These are phyloP conservation scores for Candida mattraensis DNA, from an alignment of 805 yeast species.

Conservation along the genomic window DNA sequence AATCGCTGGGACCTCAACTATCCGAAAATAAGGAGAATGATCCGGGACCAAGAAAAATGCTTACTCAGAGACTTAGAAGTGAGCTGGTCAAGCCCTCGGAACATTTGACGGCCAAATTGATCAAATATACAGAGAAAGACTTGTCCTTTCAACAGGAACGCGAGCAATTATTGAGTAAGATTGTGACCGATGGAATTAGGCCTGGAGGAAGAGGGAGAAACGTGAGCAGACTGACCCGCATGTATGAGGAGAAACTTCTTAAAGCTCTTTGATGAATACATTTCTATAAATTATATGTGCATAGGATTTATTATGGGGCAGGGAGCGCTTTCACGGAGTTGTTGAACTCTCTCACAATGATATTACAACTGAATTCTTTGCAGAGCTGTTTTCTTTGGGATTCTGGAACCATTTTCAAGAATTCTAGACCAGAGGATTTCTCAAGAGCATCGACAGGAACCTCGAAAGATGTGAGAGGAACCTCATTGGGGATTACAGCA, in stretches of 20 bases:
- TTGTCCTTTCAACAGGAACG: conserved; percentile 23
- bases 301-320: conserved; percentile 21
- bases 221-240: conserved; percentile 49
- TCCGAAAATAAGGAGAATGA: neutral
- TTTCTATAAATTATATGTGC: neutral
- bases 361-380: conserved; percentile 73
- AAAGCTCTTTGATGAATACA: conserved; percentile 2
- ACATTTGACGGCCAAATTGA: conserved; percentile 22
- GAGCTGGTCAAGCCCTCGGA: conserved; percentile 29
- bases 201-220: conserved; percentile 48
- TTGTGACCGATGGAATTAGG: conserved; percentile 5
- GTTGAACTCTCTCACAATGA: conserved; percentile 78
- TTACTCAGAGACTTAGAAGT: conserved; percentile 12
- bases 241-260: conserved; percentile 47
- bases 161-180: conserved; percentile 2
- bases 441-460: conserved; percentile 92
- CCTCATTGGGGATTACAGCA: conserved; percentile 67
- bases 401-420: conserved; percentile 67
- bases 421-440: conserved; percentile 79
- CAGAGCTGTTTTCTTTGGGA: conserved; percentile 65
- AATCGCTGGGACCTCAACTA: neutral
- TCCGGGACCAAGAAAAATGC: neutral
- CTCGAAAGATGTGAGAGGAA: conserved; percentile 71
- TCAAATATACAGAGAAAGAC: conserved; percentile 35
- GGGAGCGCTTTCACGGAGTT: conserved; percentile 37